phyloP scores from a whole-genome alignment of 2,329 filamentous ascomycete species.

The Aspergillus sergii region DNA sequence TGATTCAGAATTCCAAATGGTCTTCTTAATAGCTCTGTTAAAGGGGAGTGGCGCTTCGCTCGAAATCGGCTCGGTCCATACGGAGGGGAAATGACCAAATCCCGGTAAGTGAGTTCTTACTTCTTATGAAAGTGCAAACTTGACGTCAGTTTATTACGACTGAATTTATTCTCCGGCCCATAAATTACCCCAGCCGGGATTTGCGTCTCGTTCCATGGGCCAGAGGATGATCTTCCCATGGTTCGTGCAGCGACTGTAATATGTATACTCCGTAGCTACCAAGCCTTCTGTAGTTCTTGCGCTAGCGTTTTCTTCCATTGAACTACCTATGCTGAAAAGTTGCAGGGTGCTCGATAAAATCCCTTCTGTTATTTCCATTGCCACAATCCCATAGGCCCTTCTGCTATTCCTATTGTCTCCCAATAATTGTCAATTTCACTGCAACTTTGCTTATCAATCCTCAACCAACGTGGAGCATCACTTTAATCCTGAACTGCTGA shows the following conservation, averaged over 20 bases:
- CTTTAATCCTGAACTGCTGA: slow-evolving; percentile 17
- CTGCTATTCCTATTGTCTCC: neutral
- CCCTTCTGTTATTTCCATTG: neutral
- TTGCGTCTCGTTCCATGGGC: slow-evolving; percentile 2
- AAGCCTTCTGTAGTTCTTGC: neutral
- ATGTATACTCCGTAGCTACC: neutral
- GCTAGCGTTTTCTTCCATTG: neutral
- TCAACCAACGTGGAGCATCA: slow-evolving; percentile 20
- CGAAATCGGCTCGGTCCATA: neutral
- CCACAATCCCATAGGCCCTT: neutral
- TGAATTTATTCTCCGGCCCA: slow-evolving; percentile 6
- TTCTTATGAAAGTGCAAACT: neutral
- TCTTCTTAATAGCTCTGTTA: neutral
- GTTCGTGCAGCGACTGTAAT: slow-evolving; percentile 6
- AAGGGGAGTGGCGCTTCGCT: neutral
- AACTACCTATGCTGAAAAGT: neutral
- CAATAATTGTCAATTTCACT: neutral
- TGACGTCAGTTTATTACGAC: neutral
- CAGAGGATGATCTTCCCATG: slow-evolving; percentile 3
- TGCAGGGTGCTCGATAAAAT: neutral
- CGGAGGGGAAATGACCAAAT: neutral
- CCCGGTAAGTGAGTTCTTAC: too few species aligned
- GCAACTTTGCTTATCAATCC: neutral
- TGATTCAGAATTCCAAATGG: neutral
- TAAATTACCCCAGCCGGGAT: slow-evolving; percentile 2